phyloP scores from a whole-genome alignment of 805 yeast species.

The Maudiozyma barnettii region DNA sequence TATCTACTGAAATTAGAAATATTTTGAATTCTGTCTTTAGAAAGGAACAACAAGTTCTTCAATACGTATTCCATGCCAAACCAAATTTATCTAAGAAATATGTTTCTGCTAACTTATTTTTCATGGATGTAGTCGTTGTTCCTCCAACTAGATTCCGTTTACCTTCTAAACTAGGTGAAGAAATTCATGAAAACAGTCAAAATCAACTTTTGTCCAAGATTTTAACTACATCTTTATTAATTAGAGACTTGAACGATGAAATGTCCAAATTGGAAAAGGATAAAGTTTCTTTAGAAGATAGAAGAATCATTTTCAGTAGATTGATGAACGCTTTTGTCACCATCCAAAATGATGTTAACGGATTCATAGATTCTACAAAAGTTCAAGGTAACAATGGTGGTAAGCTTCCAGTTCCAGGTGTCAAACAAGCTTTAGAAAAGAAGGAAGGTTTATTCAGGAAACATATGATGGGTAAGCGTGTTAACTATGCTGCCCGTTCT shows the following conservation, averaged over 20 bases:
- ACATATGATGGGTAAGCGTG: constrained; percentile 99
- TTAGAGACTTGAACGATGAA: constrained; percentile 84
- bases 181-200: constrained; percentile 87
- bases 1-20: constrained; percentile 80
- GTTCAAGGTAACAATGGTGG: constrained; percentile 66
- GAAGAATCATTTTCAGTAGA: constrained; percentile 72
- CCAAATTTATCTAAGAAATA: constrained; percentile 43
- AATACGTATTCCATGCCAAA: constrained; percentile 71
- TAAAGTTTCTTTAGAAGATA: constrained; percentile 54
- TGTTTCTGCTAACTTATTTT: constrained; percentile 72
- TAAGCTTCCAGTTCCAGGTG: constrained; percentile 75
- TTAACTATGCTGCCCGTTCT: constrained; percentile 96
- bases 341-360: constrained; percentile 89
- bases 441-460: constrained; percentile 97
- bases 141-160: constrained; percentile 95
- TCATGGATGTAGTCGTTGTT: constrained; percentile 78
- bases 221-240: constrained; percentile 67
- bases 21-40: constrained; percentile 66
- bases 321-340: constrained; percentile 94
- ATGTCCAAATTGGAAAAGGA: constrained; percentile 54
- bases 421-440: constrained; percentile 95
- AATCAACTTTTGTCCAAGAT: constrained; percentile 79
- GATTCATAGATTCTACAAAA: constrained; percentile 85
- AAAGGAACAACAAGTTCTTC: constrained; percentile 59
- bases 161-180: constrained; percentile 96